A percentile compares a stretch with the other conserved stretches of the same genome.
Conservation (phyloP, 1,139 yeast genomes). For the Lodderomyces beijingensis region DNA sequence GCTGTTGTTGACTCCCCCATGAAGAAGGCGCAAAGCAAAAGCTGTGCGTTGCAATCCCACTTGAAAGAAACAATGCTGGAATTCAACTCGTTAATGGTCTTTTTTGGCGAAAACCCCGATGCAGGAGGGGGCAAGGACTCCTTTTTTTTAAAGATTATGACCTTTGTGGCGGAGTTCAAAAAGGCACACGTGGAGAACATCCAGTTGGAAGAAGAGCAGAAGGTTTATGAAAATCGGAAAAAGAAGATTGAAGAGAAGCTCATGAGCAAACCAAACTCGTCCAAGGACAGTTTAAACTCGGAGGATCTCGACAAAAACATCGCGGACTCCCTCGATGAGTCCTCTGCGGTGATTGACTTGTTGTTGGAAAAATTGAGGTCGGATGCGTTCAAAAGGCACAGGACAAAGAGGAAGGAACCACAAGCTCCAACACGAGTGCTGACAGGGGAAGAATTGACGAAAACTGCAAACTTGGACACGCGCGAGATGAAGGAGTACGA, state of each 20-base stretch:
- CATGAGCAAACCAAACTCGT: slow-evolving; percentile 13
- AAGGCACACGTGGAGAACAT: slow-evolving; percentile 45
- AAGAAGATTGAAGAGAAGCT: slow-evolving; percentile 17
- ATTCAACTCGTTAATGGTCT: slow-evolving; percentile 61
- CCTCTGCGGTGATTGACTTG: slow-evolving; percentile 33
- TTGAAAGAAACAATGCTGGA: slow-evolving; percentile 50
- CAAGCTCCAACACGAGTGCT: no score
- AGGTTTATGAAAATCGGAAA: slow-evolving; percentile 37
- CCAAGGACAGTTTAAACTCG: no score
- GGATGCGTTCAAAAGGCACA: slow-evolving; percentile 10
- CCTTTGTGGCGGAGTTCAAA: slow-evolving; percentile 39
- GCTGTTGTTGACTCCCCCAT: slow-evolving; percentile 44
- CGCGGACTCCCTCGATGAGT: slow-evolving; percentile 16
- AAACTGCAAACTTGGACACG: slow-evolving; percentile 1
- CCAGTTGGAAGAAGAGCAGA: slow-evolving; percentile 45
- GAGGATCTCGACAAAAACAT: slow-evolving; percentile 13
- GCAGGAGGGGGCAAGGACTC: slow-evolving; percentile 45
- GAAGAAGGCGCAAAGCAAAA: slow-evolving; percentile 61
- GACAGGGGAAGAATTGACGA: no score
- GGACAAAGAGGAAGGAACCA: slow-evolving; percentile 1
- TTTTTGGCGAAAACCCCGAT: slow-evolving; percentile 75
- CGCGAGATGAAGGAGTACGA: slow-evolving; percentile 26
- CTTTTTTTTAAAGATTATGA: slow-evolving; percentile 35
- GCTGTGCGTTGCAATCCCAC: slow-evolving; percentile 52
- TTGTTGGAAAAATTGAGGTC: slow-evolving; percentile 36